Evolutionary conservation across 2,329 filamentous ascomycete genomes (phyloP), one percentile per base, ranked within the genome.

Genomic region (Fusarium buxicola): DNA sequence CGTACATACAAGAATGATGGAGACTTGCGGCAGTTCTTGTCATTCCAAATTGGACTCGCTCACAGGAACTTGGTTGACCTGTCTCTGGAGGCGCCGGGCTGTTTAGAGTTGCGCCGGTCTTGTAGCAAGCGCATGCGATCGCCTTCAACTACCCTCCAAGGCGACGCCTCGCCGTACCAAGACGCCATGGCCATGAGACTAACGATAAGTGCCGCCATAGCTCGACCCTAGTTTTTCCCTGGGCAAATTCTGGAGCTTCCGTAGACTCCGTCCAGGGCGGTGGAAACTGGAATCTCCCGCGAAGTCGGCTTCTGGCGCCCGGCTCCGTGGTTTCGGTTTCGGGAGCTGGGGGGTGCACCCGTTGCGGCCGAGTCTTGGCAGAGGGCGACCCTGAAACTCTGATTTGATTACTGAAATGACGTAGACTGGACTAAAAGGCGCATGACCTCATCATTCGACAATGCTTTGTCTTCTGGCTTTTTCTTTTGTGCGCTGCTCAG

Each of bases 351-450:
- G 54, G 58, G 39, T 52, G 51, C 49, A 46, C 55, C 65, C 66
- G 64, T 63, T 61, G 58, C 63, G 55, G 58, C 66, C 57, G 63
- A 69, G 60, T 59, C 66, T 69, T 69, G 66, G 66, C 66, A 47
- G 38, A 65, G 47, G 44, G 39, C 51, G 61, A 65, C 61, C 61
- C 61, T 65, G 57, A 58, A 65, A 65, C 43, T 65, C 28, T 51
- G 59, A 39, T 50, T 60, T 35, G 53, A 40, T 53, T 34, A 46
- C 24, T 8, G n/a, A 25, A 43, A 30, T 49, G 27, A 40, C 16
- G 35, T 43, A 18, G 7, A n/a, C 30, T 45, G 5, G 44, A 11
- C 49, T 21, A 50, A 11, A 38, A 18, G 52, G 36, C 28, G 32
- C 16, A 53, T 62, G 61, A 62, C 52, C 52, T 65, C 61, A 65